Conservation (phyloP, 768 basidiomycete genomes). For the Terana coerulea region DNA sequence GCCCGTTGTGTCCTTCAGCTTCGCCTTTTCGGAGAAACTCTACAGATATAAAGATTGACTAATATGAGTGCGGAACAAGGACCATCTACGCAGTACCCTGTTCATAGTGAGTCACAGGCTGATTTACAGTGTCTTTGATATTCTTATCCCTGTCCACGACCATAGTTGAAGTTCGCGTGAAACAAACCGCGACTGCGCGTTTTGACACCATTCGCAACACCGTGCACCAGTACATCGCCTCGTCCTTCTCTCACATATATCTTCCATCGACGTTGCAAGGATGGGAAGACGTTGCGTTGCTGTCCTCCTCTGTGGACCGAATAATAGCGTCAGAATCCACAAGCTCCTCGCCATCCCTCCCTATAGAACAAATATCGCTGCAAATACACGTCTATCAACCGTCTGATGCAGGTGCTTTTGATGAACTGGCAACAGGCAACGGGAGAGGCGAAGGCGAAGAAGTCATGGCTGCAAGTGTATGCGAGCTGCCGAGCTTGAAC, state of each 20-base stretch:
- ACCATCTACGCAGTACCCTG: slow-evolving; percentile 43
- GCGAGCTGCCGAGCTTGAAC: slow-evolving; percentile 76
- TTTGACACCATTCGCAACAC: slow-evolving; percentile 70
- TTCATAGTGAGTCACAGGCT: slow-evolving; percentile 57
- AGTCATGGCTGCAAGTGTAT: slow-evolving; percentile 85
- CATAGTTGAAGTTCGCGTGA: slow-evolving; percentile 81
- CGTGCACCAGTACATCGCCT: slow-evolving; percentile 51
- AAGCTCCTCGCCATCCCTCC: slow-evolving; percentile 45
- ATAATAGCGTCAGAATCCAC: slow-evolving; percentile 71
- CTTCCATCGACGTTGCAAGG: slow-evolving; percentile 71
- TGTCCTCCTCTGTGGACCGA: slow-evolving; percentile 71
- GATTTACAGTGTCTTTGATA: too few relatives aligned
- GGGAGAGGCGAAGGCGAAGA: slow-evolving; percentile 59
- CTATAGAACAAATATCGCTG: slow-evolving; percentile 56
- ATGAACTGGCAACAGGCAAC: slow-evolving; percentile 63
- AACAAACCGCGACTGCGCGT: slow-evolving; percentile 61
- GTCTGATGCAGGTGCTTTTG: slow-evolving; percentile 58
- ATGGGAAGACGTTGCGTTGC: slow-evolving; percentile 73
- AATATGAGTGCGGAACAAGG: neutral
- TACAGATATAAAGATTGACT: slow-evolving; percentile 22
- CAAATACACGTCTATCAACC: slow-evolving; percentile 91
- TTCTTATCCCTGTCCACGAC: too few relatives aligned
- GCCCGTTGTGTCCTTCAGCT: neutral
- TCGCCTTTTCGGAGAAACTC: neutral
- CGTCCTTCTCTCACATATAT: slow-evolving; percentile 61